A percentile compares a stretch with the other conserved stretches of the same genome.
These are phyloP conservation scores for Ilyonectria mors-panacis DNA, from an alignment of 2,329 filamentous ascomycete species.

Conservation along the genomic window DNA sequence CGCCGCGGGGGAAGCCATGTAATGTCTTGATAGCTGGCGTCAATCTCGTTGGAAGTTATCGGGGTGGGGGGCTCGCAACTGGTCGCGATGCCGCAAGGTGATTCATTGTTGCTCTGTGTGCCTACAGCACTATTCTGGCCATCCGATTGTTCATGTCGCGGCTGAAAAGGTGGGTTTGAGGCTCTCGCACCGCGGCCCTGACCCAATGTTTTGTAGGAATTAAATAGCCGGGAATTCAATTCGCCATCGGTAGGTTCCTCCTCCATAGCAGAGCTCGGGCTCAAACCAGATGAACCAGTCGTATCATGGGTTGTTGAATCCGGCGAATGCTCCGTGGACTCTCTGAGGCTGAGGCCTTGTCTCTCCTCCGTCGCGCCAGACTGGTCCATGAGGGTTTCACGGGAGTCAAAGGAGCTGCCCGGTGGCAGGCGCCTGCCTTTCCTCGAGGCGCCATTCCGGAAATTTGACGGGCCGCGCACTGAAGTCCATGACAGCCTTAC, in stretches of 20 bases:
- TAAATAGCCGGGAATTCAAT: conserved; percentile 35
- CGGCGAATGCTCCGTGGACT: conserved; percentile 13
- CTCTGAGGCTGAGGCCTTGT: conserved; percentile 5
- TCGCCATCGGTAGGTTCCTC: conserved; percentile 26
- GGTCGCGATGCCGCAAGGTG: neutral
- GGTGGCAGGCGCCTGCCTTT: conserved; percentile 28
- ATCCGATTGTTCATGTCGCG: neutral
- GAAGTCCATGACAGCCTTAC: conserved; percentile 45
- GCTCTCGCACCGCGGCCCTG: conserved; percentile 33
- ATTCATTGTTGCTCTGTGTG: neutral
- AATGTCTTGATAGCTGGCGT: conserved; percentile 21
- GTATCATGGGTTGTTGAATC: conserved; percentile 13
- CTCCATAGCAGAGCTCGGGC: neutral
- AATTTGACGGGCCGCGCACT: conserved; percentile 43
- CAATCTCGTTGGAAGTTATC: neutral
- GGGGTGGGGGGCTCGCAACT: conserved; percentile 17
- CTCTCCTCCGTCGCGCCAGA: neutral
- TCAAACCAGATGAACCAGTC: neutral
- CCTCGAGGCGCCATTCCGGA: conserved; percentile 17
- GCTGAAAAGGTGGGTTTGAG: conserved; percentile 5
- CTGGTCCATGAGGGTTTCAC: conserved; percentile 9
- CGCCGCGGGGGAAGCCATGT: conserved; percentile 25
- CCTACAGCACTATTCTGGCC: neutral
- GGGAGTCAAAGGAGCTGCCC: conserved; percentile 13
- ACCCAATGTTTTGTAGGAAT: conserved; percentile 39